Percentiles rank a stretch among this genome's conserved stretches.
phyloP scores from a whole-genome alignment of 441 rosid species.

The Eruca vesicaria region DNA sequence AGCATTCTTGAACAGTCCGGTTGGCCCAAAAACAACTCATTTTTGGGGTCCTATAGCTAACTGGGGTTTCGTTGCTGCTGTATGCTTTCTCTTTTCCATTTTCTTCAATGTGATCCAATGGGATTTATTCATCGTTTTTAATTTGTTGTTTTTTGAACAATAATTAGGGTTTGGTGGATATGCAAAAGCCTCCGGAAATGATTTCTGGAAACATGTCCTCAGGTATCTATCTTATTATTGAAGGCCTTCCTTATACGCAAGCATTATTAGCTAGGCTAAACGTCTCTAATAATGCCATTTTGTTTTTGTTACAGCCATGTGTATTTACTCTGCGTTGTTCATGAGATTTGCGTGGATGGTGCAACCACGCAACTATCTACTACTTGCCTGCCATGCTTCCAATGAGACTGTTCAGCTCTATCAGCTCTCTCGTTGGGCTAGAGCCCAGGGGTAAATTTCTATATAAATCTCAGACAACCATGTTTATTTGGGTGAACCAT shows the following conservation, averaged over 20 bases:
- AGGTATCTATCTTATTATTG: conserved; percentile 42
- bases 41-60: conserved; percentile 99
- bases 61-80: conserved; percentile 93
- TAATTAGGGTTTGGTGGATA: conserved; percentile 87
- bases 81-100: conserved; percentile 37
- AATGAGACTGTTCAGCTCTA: conserved; percentile 95
- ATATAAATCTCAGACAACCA: neutral
- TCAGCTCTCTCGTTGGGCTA: conserved; percentile 86
- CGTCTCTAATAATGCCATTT: neutral
- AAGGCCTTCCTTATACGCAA: neutral
- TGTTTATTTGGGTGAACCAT: neutral
- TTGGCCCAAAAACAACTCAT: conserved; percentile 96
- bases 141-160: conserved; percentile 9
- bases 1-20: conserved; percentile 86
- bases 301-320: conserved; percentile 60
- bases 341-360: conserved; percentile 99
- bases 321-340: conserved; percentile 75
- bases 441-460: conserved; percentile 66
- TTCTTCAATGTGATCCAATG: neutral
- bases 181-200: conserved; percentile 92
- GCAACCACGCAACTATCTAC: conserved; percentile 90
- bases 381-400: conserved; percentile 89
- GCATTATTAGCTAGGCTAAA: neutral
- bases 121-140: neutral
- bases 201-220: conserved; percentile 94